A percentile compares a stretch with the other conserved stretches of the same genome.
phyloP scores from a whole-genome alignment of 192 early-diverging fungal genomes.

The Gigaspora rosea region DNA sequence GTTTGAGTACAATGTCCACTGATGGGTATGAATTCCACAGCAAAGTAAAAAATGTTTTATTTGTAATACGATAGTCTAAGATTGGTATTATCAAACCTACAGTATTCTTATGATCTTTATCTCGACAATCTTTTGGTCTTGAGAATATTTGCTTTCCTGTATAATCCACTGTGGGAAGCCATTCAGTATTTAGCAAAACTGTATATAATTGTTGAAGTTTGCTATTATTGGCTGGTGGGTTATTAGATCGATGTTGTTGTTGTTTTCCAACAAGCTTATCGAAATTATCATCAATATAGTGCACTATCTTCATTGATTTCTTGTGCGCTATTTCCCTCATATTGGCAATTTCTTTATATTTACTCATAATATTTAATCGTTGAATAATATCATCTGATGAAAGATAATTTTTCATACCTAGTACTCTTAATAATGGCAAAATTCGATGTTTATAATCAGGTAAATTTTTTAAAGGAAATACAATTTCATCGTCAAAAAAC shows the following conservation, averaged over 20 bases:
- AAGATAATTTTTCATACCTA: neutral
- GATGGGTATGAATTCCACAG: neutral
- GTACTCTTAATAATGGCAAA: neutral
- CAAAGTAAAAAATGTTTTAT: neutral
- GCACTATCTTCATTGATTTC: neutral
- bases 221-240: too few species aligned
- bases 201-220: too few species aligned
- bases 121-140: neutral
- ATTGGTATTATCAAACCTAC: neutral
- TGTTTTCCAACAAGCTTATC: neutral
- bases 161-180: neutral
- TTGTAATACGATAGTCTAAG: neutral
- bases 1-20: neutral
- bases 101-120: neutral
- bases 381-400: neutral
- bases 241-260: neutral
- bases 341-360: neutral
- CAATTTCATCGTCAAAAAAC: slow-evolving; percentile 6
- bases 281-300: neutral
- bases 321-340: neutral
- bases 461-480: neutral
- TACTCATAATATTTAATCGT: neutral
- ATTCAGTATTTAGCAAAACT: neutral
- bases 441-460: neutral
- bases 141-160: neutral